Evolutionary conservation across 129 eudicot genomes (phyloP).

Genomic region (Sambucus nigra): DNA sequence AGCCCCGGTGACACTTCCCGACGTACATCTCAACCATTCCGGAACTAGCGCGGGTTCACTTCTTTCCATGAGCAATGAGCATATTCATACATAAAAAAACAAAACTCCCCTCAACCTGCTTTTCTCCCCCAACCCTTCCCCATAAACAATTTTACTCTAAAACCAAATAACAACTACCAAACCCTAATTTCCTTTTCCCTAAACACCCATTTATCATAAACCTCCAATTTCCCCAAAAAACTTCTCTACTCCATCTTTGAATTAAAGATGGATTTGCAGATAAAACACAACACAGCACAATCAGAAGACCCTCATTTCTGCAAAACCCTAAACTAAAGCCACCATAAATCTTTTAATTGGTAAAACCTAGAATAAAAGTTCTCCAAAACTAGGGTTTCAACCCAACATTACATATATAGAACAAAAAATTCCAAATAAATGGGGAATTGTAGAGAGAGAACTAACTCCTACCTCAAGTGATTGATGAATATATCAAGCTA

Average conservation of each 20-base stretch:
- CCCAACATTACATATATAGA: not conserved
- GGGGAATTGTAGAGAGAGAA: not conserved
- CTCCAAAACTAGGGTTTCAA: conserved; percentile 5
- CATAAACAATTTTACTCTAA: not conserved
- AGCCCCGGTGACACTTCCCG: conserved; percentile 42
- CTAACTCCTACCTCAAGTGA: not conserved
- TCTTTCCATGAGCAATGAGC: conserved; percentile 57
- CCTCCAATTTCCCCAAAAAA: not conserved
- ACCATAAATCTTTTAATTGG: not conserved
- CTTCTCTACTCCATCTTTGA: conserved; percentile 19
- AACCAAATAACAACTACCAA: not conserved
- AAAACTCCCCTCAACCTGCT: conserved; percentile 4
- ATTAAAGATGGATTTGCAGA: conserved; percentile 12
- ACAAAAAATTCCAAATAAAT: not conserved
- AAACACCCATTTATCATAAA: not conserved
- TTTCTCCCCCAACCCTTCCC: not conserved
- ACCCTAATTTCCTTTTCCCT: not conserved
- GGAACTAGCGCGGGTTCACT: conserved; percentile 69
- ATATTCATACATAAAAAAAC: conserved; percentile 17
- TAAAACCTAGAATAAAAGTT: conserved; percentile 2
- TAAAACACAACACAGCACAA: not conserved
- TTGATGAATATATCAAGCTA: not conserved
- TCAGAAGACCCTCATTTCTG: conserved; percentile 4
- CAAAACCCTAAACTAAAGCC: not conserved
- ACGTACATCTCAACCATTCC: conserved; percentile 62